Evolutionary conservation across 768 basidiomycete species (phyloP).

Genomic region (Suillus hirtellus): DNA sequence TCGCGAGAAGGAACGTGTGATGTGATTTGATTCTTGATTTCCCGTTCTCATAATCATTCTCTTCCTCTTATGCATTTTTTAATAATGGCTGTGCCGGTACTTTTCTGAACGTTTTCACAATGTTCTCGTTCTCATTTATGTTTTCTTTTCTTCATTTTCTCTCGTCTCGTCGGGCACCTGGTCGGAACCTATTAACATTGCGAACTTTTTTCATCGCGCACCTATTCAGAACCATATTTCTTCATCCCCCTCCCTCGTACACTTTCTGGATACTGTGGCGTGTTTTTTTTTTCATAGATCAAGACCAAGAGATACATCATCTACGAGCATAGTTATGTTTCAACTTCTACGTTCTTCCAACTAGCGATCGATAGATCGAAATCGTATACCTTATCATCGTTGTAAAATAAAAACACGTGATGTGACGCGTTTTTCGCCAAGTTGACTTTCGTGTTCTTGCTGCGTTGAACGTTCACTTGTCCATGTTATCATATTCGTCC

Average conservation of each 20-base stretch:
- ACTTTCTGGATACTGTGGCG: neutral
- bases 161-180: constrained; percentile 5
- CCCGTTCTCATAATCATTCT: neutral
- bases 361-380: neutral
- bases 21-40: constrained; percentile 31
- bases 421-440: neutral
- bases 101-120: neutral
- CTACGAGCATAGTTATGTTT: constrained; percentile 3
- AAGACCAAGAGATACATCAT: neutral
- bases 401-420: constrained; percentile 10
- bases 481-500: neutral
- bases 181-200: neutral
- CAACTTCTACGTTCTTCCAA: neutral
- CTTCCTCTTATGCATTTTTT: constrained; percentile 3
- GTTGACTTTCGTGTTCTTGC: too few relatives aligned
- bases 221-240: neutral
- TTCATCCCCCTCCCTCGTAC: neutral
- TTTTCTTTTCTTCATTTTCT: neutral
- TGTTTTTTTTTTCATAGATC: neutral
- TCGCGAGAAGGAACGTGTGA: constrained; percentile 61
- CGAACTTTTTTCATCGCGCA: neutral
- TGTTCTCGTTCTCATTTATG: neutral
- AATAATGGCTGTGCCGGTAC: constrained; percentile 1
- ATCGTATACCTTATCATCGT: neutral
- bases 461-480: too few relatives aligned